These are phyloP conservation scores for Lentithecium fluviatile DNA, from an alignment of 495 filamentous ascomycete genomes.

Conservation along the genomic window DNA sequence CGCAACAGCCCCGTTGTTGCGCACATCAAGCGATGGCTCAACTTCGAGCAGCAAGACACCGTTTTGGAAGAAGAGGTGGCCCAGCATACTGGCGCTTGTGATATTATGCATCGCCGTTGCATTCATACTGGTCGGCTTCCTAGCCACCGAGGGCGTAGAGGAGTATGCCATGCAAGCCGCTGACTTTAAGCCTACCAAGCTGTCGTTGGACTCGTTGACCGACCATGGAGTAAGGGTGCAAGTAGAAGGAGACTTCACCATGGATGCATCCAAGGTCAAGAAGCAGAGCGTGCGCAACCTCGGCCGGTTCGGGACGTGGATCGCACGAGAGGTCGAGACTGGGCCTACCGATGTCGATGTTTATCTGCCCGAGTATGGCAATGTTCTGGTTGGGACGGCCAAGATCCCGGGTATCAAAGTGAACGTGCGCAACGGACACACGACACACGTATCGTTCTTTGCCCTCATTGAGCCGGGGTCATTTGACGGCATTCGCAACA, in stretches of 20 bases:
- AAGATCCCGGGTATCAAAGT: conserved; percentile 69
- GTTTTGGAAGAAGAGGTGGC: conserved; percentile 49
- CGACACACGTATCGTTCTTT: conserved; percentile 73
- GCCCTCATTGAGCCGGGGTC: conserved; percentile 72
- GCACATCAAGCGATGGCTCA: conserved; percentile 7
- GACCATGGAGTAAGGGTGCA: conserved; percentile 70
- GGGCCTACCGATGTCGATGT: conserved; percentile 69
- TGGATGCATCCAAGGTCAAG: conserved; percentile 73
- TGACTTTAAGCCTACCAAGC: conserved; percentile 72
- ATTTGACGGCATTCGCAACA: conserved; percentile 70
- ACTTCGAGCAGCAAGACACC: conserved; percentile 14
- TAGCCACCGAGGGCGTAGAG: conserved; percentile 74
- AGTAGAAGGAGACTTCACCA: conserved; percentile 72
- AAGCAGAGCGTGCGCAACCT: conserved; percentile 68
- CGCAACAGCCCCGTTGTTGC: conserved; percentile 25
- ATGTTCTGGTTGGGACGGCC: conserved; percentile 75
- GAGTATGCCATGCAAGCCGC: conserved; percentile 81
- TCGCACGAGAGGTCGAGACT: conserved; percentile 69
- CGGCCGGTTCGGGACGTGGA: conserved; percentile 77
- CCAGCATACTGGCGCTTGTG: conserved; percentile 55
- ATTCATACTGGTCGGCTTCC: conserved; percentile 65
- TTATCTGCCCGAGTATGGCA: conserved; percentile 78
- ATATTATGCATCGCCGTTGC: conserved; percentile 52
- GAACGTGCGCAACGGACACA: conserved; percentile 71
- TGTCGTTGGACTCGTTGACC: conserved; percentile 83